Evolutionary conservation across 768 basidiomycete genomes (phyloP).

Genomic region (Mycena haematopus): DNA sequence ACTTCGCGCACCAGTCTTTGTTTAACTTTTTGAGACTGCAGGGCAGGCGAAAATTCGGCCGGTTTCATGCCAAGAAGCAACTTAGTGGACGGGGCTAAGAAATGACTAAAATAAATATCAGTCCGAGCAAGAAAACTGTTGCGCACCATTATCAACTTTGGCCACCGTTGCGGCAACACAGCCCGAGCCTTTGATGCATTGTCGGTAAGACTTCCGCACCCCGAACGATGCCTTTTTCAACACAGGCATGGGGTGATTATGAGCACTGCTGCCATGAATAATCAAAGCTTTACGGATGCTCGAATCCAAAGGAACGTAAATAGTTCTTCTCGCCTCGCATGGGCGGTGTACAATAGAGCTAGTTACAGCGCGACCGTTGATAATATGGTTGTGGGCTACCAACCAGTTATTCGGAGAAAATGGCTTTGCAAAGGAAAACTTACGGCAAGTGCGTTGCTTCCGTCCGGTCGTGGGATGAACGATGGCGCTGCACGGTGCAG

Average conservation of each 20-base stretch:
- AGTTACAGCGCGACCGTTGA: no score
- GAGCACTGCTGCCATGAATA: background rate
- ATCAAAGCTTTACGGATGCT: slow-evolving; percentile 3
- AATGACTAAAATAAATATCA: background rate
- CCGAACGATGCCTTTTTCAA: slow-evolving; percentile 4
- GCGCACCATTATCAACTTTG: slow-evolving; percentile 16
- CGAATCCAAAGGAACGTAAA: slow-evolving; percentile 9
- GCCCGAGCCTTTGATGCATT: slow-evolving; percentile 2
- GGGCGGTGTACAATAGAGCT: no score
- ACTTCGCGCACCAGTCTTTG: background rate
- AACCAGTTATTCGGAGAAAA: no score
- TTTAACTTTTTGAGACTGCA: slow-evolving; percentile 4
- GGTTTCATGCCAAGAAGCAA: background rate
- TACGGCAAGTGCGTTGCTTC: no score
- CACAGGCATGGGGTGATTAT: slow-evolving; percentile 12
- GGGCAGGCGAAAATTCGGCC: background rate
- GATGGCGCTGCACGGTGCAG: no score
- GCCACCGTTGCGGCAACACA: slow-evolving; percentile 10
- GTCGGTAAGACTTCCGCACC: background rate
- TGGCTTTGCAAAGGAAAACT: no score
- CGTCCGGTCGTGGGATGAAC: no score
- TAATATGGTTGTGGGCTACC: no score
- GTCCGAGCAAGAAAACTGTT: background rate
- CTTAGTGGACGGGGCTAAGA: slow-evolving; percentile 7
- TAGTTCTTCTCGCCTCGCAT: background rate